These are phyloP conservation scores for Pezicula rhizophila DNA, from an alignment of 2,329 filamentous ascomycete genomes.

Conservation along the genomic window DNA sequence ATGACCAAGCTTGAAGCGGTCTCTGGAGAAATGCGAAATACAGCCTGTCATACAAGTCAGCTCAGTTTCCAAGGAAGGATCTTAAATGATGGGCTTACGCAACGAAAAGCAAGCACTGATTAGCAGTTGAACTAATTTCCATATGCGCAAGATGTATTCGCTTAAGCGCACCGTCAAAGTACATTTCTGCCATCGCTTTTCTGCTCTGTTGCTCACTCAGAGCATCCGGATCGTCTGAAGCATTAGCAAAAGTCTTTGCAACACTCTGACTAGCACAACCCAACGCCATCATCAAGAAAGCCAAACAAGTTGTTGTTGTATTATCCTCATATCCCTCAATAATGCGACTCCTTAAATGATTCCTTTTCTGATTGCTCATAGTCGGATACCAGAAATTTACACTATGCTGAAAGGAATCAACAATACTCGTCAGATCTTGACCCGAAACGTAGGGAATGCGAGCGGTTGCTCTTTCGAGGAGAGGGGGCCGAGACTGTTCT, in stretches of 20 bases:
- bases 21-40: conserved; percentile 45
- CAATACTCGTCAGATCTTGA: conserved; percentile 35
- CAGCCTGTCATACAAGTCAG: conserved; percentile 25
- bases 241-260: conserved; percentile 20
- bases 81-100: conserved; percentile 30
- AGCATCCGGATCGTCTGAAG: conserved; percentile 19
- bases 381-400: conserved; percentile 50
- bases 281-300: conserved; percentile 40
- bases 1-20: conserved; percentile 47
- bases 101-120: conserved; percentile 44
- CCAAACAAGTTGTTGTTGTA: conserved; percentile 34
- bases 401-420: conserved; percentile 38
- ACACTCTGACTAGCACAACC: conserved; percentile 40
- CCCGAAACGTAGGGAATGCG: conserved; percentile 37
- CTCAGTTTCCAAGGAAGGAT: neutral
- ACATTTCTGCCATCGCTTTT: conserved; percentile 34
- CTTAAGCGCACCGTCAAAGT: conserved; percentile 41
- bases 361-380: conserved; percentile 33
- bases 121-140: conserved; percentile 38
- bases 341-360: conserved; percentile 27
- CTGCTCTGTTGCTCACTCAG: conserved; percentile 26
- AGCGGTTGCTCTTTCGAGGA: conserved; percentile 29
- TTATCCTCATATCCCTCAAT: conserved; percentile 31
- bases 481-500: conserved; percentile 35
- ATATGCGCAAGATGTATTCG: conserved; percentile 40